Base-by-base conservation (phyloP, 495 filamentous ascomycete genomes). In the Aspergillus conjunctus region DNA sequence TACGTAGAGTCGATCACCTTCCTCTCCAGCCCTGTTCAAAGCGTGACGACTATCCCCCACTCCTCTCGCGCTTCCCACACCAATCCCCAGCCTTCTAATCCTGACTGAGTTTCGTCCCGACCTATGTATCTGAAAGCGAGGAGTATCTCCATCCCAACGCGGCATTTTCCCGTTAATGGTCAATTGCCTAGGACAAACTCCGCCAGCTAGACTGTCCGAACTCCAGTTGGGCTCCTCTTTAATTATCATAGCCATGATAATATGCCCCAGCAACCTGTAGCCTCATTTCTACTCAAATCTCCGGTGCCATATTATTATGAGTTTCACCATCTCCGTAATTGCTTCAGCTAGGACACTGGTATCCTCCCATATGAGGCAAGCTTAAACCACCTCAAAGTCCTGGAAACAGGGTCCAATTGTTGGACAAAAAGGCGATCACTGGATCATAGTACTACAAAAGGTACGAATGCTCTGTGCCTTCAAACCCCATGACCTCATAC, bases 151-250 rank as follows among this genome's bases (percentile, higher is more conserved):
- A 64, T 65, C 53, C 52, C 50, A 15, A 56, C 59, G 62, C 56
- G 66, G 59, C 53, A 68, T 68, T 66, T 58, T 65, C 34, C 11
- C 59, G 43, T 66, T 58, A 62, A 26, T 65, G 60, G 66, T 61
- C 48, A 49, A 32, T 41, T 15, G 10, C 51, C 37, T 17, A 44
- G 33, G 32, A 30, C 4, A 44, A 46, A 53, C 54, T 59, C 58
- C 61, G 61, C 65, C 51, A 32, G 53, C 64, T 62, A 61, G 58
- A 52, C 51, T 15, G 20, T 32, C 7, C 10, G 18, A 45, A 31
- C 64, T 63, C 59, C 56, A 62, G 43, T 60, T 44, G 21, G 22
- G 34, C 49, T 60, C 58, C 60, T 54, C 51, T 31, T 59, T 59
- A 43, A 61, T 58, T 51, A 48, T 44, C 31, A 56, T 49, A 12